These are phyloP conservation scores for Calonectria pseudoturangicola DNA, from an alignment of 2,329 filamentous ascomycete genomes.

Conservation along the genomic window DNA sequence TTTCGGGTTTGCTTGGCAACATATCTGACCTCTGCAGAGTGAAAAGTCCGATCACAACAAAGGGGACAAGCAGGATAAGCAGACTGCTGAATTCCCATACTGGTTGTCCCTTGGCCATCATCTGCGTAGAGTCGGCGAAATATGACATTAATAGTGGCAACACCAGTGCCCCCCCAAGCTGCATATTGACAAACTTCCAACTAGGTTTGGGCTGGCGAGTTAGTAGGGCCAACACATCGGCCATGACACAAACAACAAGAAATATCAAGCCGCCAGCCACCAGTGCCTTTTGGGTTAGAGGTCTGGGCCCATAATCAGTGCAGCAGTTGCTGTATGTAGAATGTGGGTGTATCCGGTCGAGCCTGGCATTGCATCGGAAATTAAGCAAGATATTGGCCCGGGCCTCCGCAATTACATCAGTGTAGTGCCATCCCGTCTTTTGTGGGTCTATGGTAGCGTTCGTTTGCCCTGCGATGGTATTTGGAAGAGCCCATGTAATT, in stretches of 20 bases:
- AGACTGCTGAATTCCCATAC: slow-evolving; percentile 48
- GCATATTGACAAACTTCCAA: slow-evolving; percentile 48
- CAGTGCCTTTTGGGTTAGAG: slow-evolving; percentile 51
- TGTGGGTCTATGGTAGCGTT: slow-evolving; percentile 46
- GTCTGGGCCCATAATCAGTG: slow-evolving; percentile 63
- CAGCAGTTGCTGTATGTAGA: slow-evolving; percentile 73
- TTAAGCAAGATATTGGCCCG: slow-evolving; percentile 69
- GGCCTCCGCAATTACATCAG: slow-evolving; percentile 53
- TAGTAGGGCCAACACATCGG: slow-evolving; percentile 43
- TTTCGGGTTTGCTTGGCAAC: slow-evolving; percentile 38
- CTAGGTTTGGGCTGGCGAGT: slow-evolving; percentile 40
- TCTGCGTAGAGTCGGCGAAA: slow-evolving; percentile 56
- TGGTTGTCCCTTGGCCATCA: slow-evolving; percentile 55
- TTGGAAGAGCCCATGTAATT: slow-evolving; percentile 48
- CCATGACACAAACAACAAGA: slow-evolving; percentile 44
- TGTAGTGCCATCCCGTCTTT: slow-evolving; percentile 57
- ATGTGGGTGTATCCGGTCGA: slow-evolving; percentile 56
- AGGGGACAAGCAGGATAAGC: slow-evolving; percentile 47
- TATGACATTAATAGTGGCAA: slow-evolving; percentile 55
- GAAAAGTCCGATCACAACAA: slow-evolving; percentile 44
- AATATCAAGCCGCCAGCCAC: slow-evolving; percentile 48
- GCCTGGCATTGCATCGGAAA: slow-evolving; percentile 70
- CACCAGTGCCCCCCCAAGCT: slow-evolving; percentile 51
- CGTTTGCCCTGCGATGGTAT: slow-evolving; percentile 40
- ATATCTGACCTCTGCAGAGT: slow-evolving; percentile 46